Evolutionary conservation across 257 asterid genomes (phyloP).

Genomic region (Solanum clarkiae): DNA sequence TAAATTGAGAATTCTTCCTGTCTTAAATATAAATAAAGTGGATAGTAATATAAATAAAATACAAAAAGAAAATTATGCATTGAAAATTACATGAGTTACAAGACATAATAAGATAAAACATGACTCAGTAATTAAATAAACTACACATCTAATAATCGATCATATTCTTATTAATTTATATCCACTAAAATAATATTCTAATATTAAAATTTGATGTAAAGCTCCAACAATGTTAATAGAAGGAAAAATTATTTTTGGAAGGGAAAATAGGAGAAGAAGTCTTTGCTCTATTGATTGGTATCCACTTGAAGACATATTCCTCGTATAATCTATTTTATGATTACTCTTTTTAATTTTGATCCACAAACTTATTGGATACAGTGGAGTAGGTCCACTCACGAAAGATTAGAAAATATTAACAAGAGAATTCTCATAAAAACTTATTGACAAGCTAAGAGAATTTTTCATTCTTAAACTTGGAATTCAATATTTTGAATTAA

Average conservation of each 20-base stretch:
- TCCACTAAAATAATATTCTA: too few relatives aligned
- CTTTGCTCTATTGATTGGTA: not conserved
- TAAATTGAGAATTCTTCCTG: too few relatives aligned
- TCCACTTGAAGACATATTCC: not conserved
- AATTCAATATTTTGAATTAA: not conserved
- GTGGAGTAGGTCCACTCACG: not conserved
- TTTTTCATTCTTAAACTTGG: not conserved
- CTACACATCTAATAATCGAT: too few relatives aligned
- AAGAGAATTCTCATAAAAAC: not conserved
- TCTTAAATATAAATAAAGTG: too few relatives aligned
- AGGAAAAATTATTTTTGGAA: not conserved
- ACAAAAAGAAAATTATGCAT: too few relatives aligned
- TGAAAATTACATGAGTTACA: too few relatives aligned
- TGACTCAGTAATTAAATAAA: too few relatives aligned
- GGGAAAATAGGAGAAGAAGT: not conserved
- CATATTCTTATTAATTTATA: too few relatives aligned
- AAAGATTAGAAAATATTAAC: not conserved
- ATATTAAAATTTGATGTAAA: too few relatives aligned
- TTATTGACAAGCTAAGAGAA: not conserved
- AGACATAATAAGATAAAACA: too few relatives aligned
- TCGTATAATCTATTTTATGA: not conserved
- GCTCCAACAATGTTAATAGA: not conserved
- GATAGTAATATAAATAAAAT: too few relatives aligned
- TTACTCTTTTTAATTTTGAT: not conserved
- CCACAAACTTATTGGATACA: too few relatives aligned